Base-by-base conservation (phyloP, 495 filamentous ascomycete genomes). In the Aspergillus egyptiacus region DNA sequence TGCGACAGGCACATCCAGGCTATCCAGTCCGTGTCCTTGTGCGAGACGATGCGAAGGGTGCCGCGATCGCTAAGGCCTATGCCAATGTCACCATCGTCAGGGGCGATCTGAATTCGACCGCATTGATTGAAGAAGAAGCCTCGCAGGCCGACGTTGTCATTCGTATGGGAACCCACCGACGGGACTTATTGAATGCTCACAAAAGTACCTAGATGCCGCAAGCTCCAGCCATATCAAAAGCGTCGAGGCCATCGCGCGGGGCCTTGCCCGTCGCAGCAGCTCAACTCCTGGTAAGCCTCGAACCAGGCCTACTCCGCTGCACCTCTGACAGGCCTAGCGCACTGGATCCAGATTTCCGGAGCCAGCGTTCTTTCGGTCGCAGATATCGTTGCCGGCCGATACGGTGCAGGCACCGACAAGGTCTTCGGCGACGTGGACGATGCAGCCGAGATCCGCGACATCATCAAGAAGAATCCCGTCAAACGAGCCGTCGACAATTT, bases 21-120 rank as follows among this genome's bases (percentile, higher is more conserved):
- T 79, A 76, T 48, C 68, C 81, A 20, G 73, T 77, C 59, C 77
- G 75, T 13, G 67, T 73, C 15, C 63, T 88, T 6, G 75, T 86
- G 20, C 75, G 85, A 10, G 77, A 78, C 51, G 67, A 71, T 35
- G 72, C 71, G 28, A 84, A 82, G 53, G 84, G 75, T 23, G 71
- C 77, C 15, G 59, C 58, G 22, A 69, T 91, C 19, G 69, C 74
- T 6, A 68, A 70, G 24, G 62, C 59, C 17, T 75, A 73, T 37
- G 69, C 75, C 8, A 59, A 65, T 15, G 58, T 77, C 14, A 63
- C 64, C 11, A 60, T 72, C 28, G 58, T 77, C 6, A 52, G 64
- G n/a, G 75, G 77, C 0, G 64, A 68, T 49, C 66, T 78, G n/a
- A 75, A 77, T 50, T 57, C 77, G n/a, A n/a, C n/a, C n/a, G n/a